These are phyloP conservation scores for Turritis glabra DNA, from an alignment of 345 rosid species.

Conservation along the genomic window DNA sequence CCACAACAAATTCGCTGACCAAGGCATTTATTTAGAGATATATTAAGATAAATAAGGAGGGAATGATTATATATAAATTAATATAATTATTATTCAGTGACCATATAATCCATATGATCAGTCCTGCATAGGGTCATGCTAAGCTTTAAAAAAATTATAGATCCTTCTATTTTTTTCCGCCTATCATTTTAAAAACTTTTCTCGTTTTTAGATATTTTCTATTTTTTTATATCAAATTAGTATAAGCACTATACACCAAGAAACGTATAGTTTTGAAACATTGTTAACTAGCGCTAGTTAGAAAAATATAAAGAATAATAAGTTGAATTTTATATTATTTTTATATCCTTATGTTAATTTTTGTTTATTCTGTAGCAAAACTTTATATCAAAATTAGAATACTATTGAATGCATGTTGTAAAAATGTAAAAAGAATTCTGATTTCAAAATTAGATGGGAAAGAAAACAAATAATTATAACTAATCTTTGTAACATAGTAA, in stretches of 20 bases:
- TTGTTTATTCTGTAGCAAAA: neutral
- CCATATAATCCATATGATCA: neutral
- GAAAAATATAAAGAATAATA: neutral
- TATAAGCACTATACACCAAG: neutral
- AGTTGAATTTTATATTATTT: neutral
- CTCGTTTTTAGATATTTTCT: neutral
- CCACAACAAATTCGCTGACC: slow-evolving; percentile 13
- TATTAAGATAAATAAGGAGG: neutral
- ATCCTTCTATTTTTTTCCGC: neutral
- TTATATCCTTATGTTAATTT: neutral
- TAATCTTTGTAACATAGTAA: neutral
- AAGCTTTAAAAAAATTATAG: too few species aligned
- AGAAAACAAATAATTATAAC: neutral
- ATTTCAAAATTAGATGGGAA: neutral
- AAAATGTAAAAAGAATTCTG: neutral
- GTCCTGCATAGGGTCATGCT: neutral
- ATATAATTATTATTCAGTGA: neutral
- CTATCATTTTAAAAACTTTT: neutral
- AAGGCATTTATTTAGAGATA: slow-evolving; percentile 2
- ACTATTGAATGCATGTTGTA: neutral
- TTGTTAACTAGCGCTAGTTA: neutral
- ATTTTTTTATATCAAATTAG: neutral
- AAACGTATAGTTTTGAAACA: neutral
- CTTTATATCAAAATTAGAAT: neutral
- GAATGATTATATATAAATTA: neutral